A percentile compares a stretch with the other conserved stretches of the same genome.
phyloP scores from a whole-genome alignment of 2,329 filamentous ascomycete species.

The Venturia aucupariae region DNA sequence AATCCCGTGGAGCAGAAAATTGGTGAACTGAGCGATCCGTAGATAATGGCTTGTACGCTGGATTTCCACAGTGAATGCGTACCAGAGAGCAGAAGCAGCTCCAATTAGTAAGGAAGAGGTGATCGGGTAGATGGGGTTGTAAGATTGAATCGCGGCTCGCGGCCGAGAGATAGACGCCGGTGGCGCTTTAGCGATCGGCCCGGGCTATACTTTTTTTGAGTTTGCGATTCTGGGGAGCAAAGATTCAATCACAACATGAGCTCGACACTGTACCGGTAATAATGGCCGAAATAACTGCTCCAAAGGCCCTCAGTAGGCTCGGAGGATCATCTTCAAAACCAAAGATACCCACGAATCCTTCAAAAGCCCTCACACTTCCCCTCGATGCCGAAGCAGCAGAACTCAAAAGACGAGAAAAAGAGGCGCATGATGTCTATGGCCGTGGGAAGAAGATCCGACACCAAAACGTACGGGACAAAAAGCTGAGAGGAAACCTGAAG shows the following conservation, averaged over 20 bases:
- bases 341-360: neutral
- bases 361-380: neutral
- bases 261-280: neutral
- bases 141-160: neutral
- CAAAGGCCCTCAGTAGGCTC: neutral
- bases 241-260: neutral
- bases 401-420: slow-evolving; percentile 3
- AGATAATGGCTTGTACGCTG: neutral
- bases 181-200: neutral
- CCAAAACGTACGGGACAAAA: slow-evolving; percentile 75
- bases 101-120: neutral
- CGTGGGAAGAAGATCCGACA: slow-evolving; percentile 68
- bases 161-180: no score
- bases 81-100: neutral
- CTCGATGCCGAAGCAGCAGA: slow-evolving; percentile 11
- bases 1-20: neutral
- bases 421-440: slow-evolving; percentile 53
- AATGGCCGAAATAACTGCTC: neutral
- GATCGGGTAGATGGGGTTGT: neutral
- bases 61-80: neutral
- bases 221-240: neutral
- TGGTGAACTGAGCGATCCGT: neutral
- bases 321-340: neutral
- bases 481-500: slow-evolving; percentile 71
- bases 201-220: no score